Percentiles rank a stretch among this genome's conserved stretches.
These are phyloP conservation scores for Spatholobus suberectus DNA, from an alignment of 306 rosid species.

Conservation along the genomic window DNA sequence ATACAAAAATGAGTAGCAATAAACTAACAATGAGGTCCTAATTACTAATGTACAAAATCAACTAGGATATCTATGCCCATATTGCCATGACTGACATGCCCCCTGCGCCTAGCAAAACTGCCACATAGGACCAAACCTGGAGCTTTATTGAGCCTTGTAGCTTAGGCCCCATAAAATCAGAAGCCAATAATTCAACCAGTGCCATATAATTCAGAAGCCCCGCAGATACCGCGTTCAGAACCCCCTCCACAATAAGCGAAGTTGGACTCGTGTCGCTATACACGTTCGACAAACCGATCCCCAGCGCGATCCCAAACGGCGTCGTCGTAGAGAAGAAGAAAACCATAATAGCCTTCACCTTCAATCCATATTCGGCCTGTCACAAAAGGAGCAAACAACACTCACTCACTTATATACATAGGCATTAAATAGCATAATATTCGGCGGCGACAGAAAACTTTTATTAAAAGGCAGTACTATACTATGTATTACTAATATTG, in stretches of 20 bases:
- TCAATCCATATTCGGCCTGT: constrained; percentile 66
- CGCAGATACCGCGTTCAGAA: constrained; percentile 68
- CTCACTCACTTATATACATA: neutral
- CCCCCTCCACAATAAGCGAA: constrained; percentile 67
- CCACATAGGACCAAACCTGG: constrained; percentile 48
- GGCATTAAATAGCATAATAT: neutral
- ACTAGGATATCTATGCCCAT: constrained; percentile 85
- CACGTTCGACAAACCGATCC: constrained; percentile 60
- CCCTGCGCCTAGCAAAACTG: constrained; percentile 72
- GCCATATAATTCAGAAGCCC: constrained; percentile 77
- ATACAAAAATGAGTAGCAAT: neutral
- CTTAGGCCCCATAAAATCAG: constrained; percentile 67
- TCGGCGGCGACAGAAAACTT: too few species aligned
- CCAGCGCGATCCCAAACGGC: constrained; percentile 70
- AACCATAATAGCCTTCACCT: constrained; percentile 51
- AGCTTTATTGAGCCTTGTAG: constrained; percentile 58
- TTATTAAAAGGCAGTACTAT: too few species aligned
- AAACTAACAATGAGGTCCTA: too few species aligned
- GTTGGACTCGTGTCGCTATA: constrained; percentile 60
- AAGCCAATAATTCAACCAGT: constrained; percentile 63
- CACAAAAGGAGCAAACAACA: neutral
- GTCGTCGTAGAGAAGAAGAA: constrained; percentile 74
- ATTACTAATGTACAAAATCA: too few species aligned
- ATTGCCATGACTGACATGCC: constrained; percentile 75
- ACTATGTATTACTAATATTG: too few species aligned